These are phyloP conservation scores for Suillus subluteus DNA, from an alignment of 768 basidiomycete species.

Conservation along the genomic window DNA sequence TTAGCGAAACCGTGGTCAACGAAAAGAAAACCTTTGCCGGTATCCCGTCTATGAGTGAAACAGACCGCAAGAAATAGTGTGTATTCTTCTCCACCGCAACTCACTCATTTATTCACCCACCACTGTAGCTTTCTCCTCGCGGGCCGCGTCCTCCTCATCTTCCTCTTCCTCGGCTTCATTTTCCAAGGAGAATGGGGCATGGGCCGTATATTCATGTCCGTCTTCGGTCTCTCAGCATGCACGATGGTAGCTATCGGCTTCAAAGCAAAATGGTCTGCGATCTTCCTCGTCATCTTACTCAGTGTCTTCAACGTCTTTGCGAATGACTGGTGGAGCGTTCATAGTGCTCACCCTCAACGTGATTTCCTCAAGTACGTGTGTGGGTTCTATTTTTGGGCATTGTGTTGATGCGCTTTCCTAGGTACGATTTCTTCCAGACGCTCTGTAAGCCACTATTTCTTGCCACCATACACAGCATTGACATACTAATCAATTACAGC, in stretches of 20 bases:
- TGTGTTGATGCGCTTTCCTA: conserved; percentile 37
- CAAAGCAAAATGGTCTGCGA: conserved; percentile 99
- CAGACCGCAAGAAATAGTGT: conserved; percentile 97
- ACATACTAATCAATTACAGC: conserved; percentile 41
- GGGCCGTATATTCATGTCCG: conserved; percentile 81
- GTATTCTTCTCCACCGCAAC: conserved; percentile 28
- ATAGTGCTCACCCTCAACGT: conserved; percentile 89
- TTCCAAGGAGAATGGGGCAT: conserved; percentile 92
- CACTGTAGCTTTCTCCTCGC: conserved; percentile 87
- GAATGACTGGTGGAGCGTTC: conserved; percentile 98
- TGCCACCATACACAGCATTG: conserved; percentile 2
- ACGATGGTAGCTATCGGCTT: conserved; percentile 97
- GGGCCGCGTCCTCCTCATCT: conserved; percentile 95
- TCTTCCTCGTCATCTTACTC: conserved; percentile 90
- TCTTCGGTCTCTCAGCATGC: conserved; percentile 91
- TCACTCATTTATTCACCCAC: conserved; percentile 4
- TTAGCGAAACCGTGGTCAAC: conserved; percentile 92
- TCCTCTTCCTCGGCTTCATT: conserved; percentile 98
- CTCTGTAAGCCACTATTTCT: conserved; percentile 51
- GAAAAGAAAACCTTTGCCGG: conserved; percentile 90
- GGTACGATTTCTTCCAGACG: conserved; percentile 99
- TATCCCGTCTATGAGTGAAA: conserved; percentile 87
- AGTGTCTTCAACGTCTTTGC: conserved; percentile 96
- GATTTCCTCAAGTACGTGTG: conserved; percentile 94
- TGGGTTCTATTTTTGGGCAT: not conserved